These are phyloP conservation scores for Ogataea degrootiae DNA, from an alignment of 805 yeast species.

Conservation along the genomic window DNA sequence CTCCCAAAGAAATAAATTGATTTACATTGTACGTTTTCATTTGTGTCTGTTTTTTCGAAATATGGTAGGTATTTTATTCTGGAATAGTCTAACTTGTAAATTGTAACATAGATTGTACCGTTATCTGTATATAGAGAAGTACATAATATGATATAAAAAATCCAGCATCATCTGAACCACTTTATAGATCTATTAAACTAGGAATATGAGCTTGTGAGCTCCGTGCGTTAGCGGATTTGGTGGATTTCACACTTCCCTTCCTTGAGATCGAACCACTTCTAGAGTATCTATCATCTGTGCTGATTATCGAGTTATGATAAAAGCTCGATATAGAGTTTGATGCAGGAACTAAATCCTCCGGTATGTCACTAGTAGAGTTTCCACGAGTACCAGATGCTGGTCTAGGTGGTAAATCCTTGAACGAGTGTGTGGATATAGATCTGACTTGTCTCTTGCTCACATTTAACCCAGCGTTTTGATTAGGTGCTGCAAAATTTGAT, in stretches of 20 bases:
- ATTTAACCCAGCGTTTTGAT: neutral
- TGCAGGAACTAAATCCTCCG: constrained; percentile 8
- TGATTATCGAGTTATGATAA: constrained; percentile 8
- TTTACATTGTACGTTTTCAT: no score
- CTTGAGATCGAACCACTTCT: constrained; percentile 5
- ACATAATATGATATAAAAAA: no score
- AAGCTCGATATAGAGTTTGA: constrained; percentile 5
- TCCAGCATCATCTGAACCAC: no score
- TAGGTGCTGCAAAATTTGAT: neutral
- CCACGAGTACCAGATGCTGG: neutral
- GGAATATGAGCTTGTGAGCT: no score
- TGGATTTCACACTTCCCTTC: neutral
- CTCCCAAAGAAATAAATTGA: no score
- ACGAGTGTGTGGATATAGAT: neutral
- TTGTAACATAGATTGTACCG: no score
- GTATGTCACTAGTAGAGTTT: neutral
- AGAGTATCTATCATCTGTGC: constrained; percentile 6
- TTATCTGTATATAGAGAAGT: no score
- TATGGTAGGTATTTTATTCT: no score
- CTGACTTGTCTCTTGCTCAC: neutral
- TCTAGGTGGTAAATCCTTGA: neutral
- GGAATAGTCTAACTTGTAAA: no score
- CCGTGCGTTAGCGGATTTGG: no score
- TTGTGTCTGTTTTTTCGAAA: no score
- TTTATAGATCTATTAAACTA: no score